phyloP scores from a whole-genome alignment of 31 red algal genomes.

The Asparagopsis taxiformis region DNA sequence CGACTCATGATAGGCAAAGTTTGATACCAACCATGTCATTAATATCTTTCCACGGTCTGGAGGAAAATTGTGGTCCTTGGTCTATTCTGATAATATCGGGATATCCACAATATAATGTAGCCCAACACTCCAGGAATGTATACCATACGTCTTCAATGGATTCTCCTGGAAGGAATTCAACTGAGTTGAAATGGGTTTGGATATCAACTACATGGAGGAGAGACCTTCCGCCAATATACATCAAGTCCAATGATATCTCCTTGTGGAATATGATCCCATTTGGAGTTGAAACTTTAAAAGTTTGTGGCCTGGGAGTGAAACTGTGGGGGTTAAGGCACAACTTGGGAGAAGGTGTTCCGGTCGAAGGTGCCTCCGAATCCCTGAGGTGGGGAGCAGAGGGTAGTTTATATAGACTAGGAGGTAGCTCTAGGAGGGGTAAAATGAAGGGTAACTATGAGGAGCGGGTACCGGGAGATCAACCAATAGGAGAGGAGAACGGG shows the following conservation, averaged over 20 bases:
- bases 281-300: too few species aligned
- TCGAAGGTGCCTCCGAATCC: too few species aligned
- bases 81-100: constrained; percentile 3
- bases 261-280: not conserved
- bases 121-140: constrained; percentile 2
- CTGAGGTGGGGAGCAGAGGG: too few species aligned
- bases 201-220: constrained; percentile 5
- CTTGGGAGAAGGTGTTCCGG: too few species aligned
- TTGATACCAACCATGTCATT: constrained; percentile 8
- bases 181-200: not conserved
- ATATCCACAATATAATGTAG: constrained; percentile 18
- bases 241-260: not conserved
- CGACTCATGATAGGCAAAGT: constrained; percentile 2
- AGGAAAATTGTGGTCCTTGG: constrained; percentile 7
- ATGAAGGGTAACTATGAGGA: too few species aligned
- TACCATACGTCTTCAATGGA: constrained; percentile 9
- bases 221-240: not conserved
- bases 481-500: too few species aligned
- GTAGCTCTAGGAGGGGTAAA: too few species aligned
- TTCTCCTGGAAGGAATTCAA: not conserved
- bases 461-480: too few species aligned
- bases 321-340: too few species aligned
- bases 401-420: too few species aligned
- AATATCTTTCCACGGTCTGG: not conserved
- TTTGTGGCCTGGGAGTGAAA: too few species aligned